Evolutionary conservation across 2,329 filamentous ascomycete species (phyloP), one percentile per base, ranked within the genome.

Genomic region (Aspergillus oerlinghausenensis): DNA sequence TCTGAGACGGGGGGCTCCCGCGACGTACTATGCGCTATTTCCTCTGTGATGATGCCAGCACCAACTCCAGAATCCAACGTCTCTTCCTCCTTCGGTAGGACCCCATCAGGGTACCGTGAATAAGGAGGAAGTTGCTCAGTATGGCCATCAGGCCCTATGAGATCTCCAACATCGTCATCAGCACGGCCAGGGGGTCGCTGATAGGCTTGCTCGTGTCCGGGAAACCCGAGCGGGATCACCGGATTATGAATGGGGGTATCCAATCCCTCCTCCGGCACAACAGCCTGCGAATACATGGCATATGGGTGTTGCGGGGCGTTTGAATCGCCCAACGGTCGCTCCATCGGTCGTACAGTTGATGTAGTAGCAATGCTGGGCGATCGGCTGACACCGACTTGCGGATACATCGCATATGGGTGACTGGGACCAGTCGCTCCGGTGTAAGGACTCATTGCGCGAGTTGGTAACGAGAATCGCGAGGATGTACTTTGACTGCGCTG

Each of bases 111-210:
- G 73, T 95, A 97, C 70, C 91, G 83, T 14, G 90, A 90, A 70
- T 97, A 97, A 0, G 93, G 93, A 11, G 93, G 93, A 19, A 97
- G 78, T 71, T 96, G 90, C 73, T 97, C 93, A 1, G 89, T 88
- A 69, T 97, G 92, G 1, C 92, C 92, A 67, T 96, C 86, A 0
- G 89, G 89, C 1, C 92, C 92, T 52, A 97, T 88, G 54, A 97
- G 84, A 70, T 92, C 92, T 49, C 88, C 90, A n/a, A 84, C 79
- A 65, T 96, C 92, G 74, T 96, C 91, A 52, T 90, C 90, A 55
- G 67, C 67, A 21, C 68, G 69, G 0, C 88, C 89, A 52, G 90
- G 74, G 52, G 88, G 85, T 60, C 89, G 80, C 67, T 88, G 88
- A 65, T 92, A 96, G 54, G 82, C 77, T 58, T 82, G 83, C 5